Conservation (phyloP, 345 rosid species). For the Gossypium raimondii region DNA sequence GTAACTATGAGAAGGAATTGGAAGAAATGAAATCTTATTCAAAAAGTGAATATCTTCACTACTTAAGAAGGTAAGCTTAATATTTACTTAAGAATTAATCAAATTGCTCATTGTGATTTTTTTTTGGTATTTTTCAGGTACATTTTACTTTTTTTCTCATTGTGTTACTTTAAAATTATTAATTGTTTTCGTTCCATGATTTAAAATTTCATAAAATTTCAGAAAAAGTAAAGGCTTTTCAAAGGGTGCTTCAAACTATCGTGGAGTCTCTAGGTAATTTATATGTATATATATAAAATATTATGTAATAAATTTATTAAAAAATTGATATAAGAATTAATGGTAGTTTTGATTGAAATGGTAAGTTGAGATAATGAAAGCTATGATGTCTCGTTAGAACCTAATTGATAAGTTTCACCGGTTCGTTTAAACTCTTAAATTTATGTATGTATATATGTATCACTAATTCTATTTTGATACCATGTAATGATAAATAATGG, state of each 20-base stretch:
- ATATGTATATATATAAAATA: too few relatives aligned
- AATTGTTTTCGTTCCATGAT: not conserved
- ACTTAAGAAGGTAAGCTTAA: constrained; percentile 14
- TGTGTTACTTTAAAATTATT: not conserved
- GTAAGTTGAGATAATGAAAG: too few relatives aligned
- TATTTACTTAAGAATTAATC: not conserved
- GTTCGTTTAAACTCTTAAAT: too few relatives aligned
- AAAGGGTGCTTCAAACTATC: constrained; percentile 15
- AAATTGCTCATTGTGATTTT: not conserved
- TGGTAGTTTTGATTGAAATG: too few relatives aligned
- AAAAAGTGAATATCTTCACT: constrained; percentile 5
- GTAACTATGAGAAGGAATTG: constrained; percentile 15
- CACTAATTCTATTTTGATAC: not conserved
- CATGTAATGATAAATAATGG: not conserved
- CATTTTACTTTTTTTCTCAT: too few relatives aligned
- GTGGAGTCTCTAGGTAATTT: constrained; percentile 22
- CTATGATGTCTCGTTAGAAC: too few relatives aligned
- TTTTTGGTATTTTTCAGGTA: too few relatives aligned
- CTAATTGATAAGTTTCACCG: too few relatives aligned
- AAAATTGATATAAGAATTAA: too few relatives aligned
- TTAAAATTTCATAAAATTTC: not conserved
- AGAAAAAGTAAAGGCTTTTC: constrained; percentile 20
- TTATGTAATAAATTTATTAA: too few relatives aligned
- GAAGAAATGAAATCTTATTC: constrained; percentile 12
- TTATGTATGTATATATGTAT: too few relatives aligned